Evolutionary conservation across 2,329 filamentous ascomycete genomes (phyloP), one percentile per base, ranked within the genome.

Genomic region (Microdochium trichocladiopsis): DNA sequence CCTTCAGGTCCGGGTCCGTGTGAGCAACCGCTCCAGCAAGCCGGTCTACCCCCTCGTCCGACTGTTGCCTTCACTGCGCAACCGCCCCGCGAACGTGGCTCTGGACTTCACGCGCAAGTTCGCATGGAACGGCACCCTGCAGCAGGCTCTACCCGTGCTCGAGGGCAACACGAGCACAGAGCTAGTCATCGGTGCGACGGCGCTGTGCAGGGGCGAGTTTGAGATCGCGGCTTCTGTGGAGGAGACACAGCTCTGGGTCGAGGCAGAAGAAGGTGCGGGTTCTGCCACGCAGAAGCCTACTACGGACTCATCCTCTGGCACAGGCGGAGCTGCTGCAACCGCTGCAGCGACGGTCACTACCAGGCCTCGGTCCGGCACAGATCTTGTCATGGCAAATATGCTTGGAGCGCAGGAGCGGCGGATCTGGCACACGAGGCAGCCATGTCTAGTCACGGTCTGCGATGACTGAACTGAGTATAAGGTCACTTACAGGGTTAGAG

Each of bases 51-150:
- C 89, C 0, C 73, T 95, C 1, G 73, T 96, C 43, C 80, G 92
- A 36, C 72, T 96, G 14, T 82, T 92, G 66, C 91, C 92, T 0
- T 81, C 84, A 50, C 78, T 96, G 16, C 81, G 87, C 47, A 82
- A 91, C 61, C 83, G 92, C 16, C 81, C 87, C 1, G 77, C 81
- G 50, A 84, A 83, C 55, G 76, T 88, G 14, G 87, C 89, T 2
- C 79, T 95, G 16, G 92, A 96, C 65, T 82, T 93, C 52, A 87
- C 87, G 43, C 85, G 89, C 62, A 89, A 90, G 57, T 79, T 96
- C 51, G 85, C 86, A 1, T 94, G 90, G 86, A 93, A 90, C 57
- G 92, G 92, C 1, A 84, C 88, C 25, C 69, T 96, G 53, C 92
- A 96, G 69, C 85, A 86, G 62, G 76, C 81, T 2, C 71, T 96